These are phyloP conservation scores for Phlebiopsis flavidoalba DNA, from an alignment of 768 basidiomycete genomes.

Conservation along the genomic window DNA sequence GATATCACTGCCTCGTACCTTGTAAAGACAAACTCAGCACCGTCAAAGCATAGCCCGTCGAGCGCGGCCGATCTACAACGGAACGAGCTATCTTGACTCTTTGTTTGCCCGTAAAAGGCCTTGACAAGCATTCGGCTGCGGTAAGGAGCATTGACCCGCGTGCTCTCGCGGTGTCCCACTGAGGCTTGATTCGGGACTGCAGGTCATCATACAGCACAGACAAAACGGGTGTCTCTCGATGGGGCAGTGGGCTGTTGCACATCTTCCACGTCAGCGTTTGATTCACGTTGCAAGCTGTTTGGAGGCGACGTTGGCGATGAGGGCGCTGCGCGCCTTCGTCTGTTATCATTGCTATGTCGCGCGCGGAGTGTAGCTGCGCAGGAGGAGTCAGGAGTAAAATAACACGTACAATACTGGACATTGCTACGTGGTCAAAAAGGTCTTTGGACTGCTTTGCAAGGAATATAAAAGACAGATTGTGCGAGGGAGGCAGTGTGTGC, in stretches of 20 bases:
- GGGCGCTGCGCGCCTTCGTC: not conserved
- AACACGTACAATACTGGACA: not conserved
- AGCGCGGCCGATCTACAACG: no score
- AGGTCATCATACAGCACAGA: no score
- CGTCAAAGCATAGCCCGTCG: no score
- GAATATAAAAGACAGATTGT: not conserved
- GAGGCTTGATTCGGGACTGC: no score
- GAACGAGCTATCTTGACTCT: no score
- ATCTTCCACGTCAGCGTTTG: constrained; percentile 4
- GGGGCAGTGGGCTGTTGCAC: not conserved
- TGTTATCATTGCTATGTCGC: not conserved
- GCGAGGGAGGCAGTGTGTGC: constrained; percentile 6
- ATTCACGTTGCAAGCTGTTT: not conserved
- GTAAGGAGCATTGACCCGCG: no score
- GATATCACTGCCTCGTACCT: no score
- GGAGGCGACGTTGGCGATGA: not conserved
- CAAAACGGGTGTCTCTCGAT: not conserved
- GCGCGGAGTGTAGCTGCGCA: not conserved
- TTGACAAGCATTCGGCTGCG: no score
- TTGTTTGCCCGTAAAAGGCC: no score
- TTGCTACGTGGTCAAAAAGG: not conserved
- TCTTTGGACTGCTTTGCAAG: not conserved
- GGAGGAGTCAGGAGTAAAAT: not conserved
- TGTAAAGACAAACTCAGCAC: no score
- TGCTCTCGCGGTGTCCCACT: no score